Evolutionary conservation across 1,284 basidiomycete species (phyloP).

Genomic region (Pterula multifida): DNA sequence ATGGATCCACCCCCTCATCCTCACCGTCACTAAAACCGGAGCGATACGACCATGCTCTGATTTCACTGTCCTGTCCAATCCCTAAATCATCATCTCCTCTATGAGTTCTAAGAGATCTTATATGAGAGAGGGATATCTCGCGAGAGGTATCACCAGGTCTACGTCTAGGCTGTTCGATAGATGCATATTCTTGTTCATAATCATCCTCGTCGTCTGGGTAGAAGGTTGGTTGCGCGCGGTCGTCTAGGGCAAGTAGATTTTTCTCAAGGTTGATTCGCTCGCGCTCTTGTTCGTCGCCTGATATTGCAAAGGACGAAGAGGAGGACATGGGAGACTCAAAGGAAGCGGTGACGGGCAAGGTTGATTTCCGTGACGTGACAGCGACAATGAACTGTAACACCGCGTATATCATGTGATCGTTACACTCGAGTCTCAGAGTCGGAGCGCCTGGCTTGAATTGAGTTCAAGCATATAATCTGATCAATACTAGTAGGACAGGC

Average conservation of each 20-base stretch:
- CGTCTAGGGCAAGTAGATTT: constrained; percentile 57
- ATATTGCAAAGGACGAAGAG: constrained; percentile 26
- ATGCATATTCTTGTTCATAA: constrained; percentile 12
- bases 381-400: background rate
- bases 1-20: constrained; percentile 47
- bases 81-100: constrained; percentile 41
- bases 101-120: constrained; percentile 51
- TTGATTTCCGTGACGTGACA: background rate
- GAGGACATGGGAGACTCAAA: background rate
- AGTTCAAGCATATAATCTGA: too few relatives aligned
- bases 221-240: constrained; percentile 53
- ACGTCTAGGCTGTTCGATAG: constrained; percentile 58
- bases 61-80: constrained; percentile 36
- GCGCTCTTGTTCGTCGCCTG: constrained; percentile 57
- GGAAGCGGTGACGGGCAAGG: background rate
- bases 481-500: too few relatives aligned
- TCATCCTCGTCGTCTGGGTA: constrained; percentile 29
- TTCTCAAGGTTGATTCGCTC: constrained; percentile 62
- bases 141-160: constrained; percentile 32
- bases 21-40: constrained; percentile 24
- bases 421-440: too few relatives aligned
- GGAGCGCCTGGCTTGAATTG: too few relatives aligned
- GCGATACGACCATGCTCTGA: constrained; percentile 55
- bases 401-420: background rate
- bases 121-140: constrained; percentile 26